phyloP scores from a whole-genome alignment of 2,329 filamentous ascomycete genomes.

The Thielaviopsis populi region DNA sequence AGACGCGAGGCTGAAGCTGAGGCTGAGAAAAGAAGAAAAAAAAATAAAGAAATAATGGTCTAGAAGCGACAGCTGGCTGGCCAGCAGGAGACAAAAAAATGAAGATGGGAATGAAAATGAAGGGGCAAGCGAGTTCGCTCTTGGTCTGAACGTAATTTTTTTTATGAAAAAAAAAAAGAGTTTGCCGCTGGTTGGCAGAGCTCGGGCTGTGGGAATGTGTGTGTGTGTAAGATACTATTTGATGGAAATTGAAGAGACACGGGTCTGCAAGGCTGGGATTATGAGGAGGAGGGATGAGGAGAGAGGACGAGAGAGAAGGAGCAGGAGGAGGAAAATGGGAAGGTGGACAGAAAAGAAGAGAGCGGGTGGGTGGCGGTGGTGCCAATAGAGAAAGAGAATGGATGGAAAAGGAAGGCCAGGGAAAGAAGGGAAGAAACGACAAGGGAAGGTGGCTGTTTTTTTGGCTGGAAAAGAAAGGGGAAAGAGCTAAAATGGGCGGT shows the following conservation, averaged over 20 bases:
- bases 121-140: not conserved
- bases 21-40: not conserved
- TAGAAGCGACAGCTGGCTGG: not conserved
- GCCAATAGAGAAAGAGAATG: conserved; percentile 1
- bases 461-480: not conserved
- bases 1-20: conserved; percentile 2
- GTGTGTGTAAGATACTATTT: not conserved
- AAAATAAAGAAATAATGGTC: not conserved
- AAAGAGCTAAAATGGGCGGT: conserved; percentile 5
- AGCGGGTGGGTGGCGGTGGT: not conserved
- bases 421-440: not conserved
- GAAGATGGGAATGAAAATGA: no score
- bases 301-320: not conserved
- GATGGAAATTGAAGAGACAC: not conserved
- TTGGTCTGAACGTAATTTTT: not conserved
- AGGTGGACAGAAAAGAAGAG: not conserved
- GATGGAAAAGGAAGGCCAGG: not conserved
- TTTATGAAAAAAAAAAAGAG: not conserved
- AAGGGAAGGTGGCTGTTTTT: no score
- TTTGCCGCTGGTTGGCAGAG: not conserved
- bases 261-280: conserved; percentile 3
- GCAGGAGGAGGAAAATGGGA: not conserved
- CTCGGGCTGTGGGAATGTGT: not conserved
- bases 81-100: not conserved
- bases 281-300: not conserved